phyloP scores from a whole-genome alignment of 2,329 filamentous ascomycete species.

The Penicillium sp. region DNA sequence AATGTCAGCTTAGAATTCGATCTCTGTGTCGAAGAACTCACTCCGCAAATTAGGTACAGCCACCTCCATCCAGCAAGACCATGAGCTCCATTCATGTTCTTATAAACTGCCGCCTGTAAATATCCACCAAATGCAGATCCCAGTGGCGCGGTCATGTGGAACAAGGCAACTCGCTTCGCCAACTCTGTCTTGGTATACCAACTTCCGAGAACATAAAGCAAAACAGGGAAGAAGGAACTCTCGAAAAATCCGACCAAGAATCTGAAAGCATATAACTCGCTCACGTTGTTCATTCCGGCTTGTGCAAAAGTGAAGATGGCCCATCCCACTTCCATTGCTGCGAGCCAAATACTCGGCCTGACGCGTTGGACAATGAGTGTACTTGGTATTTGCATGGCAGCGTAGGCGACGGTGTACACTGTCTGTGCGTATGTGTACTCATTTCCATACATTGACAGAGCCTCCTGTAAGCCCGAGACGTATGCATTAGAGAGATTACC shows the following conservation, averaged over 20 bases:
- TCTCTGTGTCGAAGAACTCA: neutral
- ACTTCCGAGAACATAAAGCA: constrained; percentile 33
- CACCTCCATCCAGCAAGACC: constrained; percentile 39
- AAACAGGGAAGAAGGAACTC: constrained; percentile 30
- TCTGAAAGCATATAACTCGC: constrained; percentile 35
- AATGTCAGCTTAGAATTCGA: neutral
- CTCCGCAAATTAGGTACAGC: constrained; percentile 31
- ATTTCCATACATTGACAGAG: constrained; percentile 15
- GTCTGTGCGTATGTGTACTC: constrained; percentile 14
- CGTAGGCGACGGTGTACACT: constrained; percentile 29
- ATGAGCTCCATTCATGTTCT: constrained; percentile 29
- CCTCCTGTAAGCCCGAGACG: constrained; percentile 19
- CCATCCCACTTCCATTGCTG: constrained; percentile 34
- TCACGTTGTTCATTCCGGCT: constrained; percentile 21
- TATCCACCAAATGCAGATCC: constrained; percentile 32
- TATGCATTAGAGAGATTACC: constrained; percentile 15
- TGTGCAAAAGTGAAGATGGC: constrained; percentile 30
- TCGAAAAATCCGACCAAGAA: constrained; percentile 39
- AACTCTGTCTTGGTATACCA: constrained; percentile 35
- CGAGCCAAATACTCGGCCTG: constrained; percentile 34
- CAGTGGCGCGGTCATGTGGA: constrained; percentile 29
- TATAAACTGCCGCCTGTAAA: constrained; percentile 33
- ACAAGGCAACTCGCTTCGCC: constrained; percentile 30
- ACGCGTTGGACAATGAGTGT: constrained; percentile 34
- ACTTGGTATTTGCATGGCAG: constrained; percentile 29